A percentile compares a stretch with the other conserved stretches of the same genome.
phyloP scores from a whole-genome alignment of 2,329 filamentous ascomycete genomes.

The Elsinoe fawcettii region DNA sequence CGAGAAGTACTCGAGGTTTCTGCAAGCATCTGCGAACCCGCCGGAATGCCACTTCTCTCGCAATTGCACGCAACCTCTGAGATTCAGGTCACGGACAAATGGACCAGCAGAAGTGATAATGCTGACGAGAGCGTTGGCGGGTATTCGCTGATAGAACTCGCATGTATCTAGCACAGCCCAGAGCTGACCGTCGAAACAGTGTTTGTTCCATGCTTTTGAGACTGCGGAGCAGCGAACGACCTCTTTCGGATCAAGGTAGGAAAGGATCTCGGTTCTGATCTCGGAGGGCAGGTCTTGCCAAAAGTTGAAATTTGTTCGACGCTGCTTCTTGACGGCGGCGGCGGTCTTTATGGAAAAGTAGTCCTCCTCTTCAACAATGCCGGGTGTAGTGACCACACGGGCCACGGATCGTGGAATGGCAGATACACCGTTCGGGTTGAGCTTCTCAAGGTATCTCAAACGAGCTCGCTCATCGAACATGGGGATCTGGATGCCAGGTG shows the following conservation, averaged over 20 bases:
- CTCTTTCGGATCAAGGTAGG: constrained; percentile 69
- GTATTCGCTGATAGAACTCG: constrained; percentile 80
- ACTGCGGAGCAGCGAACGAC: constrained; percentile 71
- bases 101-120: constrained; percentile 80
- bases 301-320: constrained; percentile 51
- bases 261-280: constrained; percentile 68
- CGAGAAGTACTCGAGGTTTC: constrained; percentile 78
- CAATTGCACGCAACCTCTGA: constrained; percentile 84
- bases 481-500: constrained; percentile 39
- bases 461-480: constrained; percentile 48
- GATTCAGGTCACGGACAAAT: constrained; percentile 83
- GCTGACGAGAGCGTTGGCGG: constrained; percentile 71
- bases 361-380: constrained; percentile 27
- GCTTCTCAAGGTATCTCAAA: constrained; percentile 45
- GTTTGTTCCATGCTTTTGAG: constrained; percentile 67
- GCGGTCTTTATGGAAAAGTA: constrained; percentile 26
- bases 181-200: constrained; percentile 90
- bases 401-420: constrained; percentile 50
- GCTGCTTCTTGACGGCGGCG: constrained; percentile 24
- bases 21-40: constrained; percentile 73
- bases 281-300: constrained; percentile 79
- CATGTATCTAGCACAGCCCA: constrained; percentile 76
- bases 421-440: constrained; percentile 37
- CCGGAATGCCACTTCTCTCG: constrained; percentile 71
- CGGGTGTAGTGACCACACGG: constrained; percentile 23